Percentiles rank a stretch among this genome's conserved stretches.
Evolutionary conservation across 371 early-diverging fungal species (phyloP).

Genomic region (Synchytrium microbalum): DNA sequence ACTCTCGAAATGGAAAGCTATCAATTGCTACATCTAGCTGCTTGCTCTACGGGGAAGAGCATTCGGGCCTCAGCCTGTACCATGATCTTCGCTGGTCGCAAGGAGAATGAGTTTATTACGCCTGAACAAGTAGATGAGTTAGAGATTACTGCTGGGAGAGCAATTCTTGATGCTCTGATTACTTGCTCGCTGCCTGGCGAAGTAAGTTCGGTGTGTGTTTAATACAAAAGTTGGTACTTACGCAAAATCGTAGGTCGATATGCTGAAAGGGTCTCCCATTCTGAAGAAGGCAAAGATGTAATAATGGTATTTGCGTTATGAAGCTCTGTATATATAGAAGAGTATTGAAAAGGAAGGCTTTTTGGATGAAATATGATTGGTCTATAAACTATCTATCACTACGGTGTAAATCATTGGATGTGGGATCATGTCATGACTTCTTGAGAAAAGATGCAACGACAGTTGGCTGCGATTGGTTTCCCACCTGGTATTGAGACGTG

Average conservation of each 20-base stretch:
- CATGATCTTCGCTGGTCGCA: conserved; percentile 80
- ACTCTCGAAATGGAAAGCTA: conserved; percentile 91
- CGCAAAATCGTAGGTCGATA: neutral
- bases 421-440: too few relatives aligned
- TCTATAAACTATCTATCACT: too few relatives aligned
- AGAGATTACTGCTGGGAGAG: conserved; percentile 58
- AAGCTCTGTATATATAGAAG: too few relatives aligned
- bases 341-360: too few relatives aligned
- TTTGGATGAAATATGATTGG: too few relatives aligned
- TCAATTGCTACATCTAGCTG: neutral
- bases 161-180: conserved; percentile 64
- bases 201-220: neutral
- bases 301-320: too few relatives aligned
- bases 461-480: too few relatives aligned
- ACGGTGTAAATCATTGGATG: too few relatives aligned
- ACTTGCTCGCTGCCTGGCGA: conserved; percentile 7
- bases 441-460: too few relatives aligned
- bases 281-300: neutral
- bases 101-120: conserved; percentile 59
- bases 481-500: too few relatives aligned
- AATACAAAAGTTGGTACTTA: neutral
- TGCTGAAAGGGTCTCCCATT: neutral
- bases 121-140: conserved; percentile 53
- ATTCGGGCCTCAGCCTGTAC: conserved; percentile 74
- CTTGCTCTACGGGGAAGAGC: neutral